These are phyloP conservation scores for Globisporangium solare DNA, from an alignment of 352 stramenopile species.

Conservation along the genomic window DNA sequence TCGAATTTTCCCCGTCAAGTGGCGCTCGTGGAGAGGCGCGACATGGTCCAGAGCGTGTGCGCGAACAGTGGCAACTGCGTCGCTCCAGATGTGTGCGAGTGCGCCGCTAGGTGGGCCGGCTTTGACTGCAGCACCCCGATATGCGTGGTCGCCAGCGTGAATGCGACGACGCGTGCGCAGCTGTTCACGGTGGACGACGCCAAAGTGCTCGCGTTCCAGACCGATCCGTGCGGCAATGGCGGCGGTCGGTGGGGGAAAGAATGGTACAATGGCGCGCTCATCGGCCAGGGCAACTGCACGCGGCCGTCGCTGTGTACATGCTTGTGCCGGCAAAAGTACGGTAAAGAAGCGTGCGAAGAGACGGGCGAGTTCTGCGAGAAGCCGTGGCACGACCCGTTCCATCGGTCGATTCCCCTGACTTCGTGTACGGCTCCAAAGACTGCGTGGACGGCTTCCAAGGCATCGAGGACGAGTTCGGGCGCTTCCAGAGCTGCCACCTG, in stretches of 20 bases:
- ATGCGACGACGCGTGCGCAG: constrained; percentile 62
- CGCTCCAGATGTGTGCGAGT: constrained; percentile 87
- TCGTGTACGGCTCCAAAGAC: constrained; percentile 89
- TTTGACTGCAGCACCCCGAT: constrained; percentile 93
- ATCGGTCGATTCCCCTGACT: constrained; percentile 71
- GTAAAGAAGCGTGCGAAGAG: constrained; percentile 51
- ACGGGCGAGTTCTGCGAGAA: constrained; percentile 80
- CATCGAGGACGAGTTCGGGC: constrained; percentile 81
- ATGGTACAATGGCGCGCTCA: constrained; percentile 52
- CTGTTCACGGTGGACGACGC: constrained; percentile 93
- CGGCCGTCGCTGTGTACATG: constrained; percentile 89
- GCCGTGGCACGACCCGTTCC: constrained; percentile 78
- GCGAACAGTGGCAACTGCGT: constrained; percentile 92
- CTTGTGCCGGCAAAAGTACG: constrained; percentile 84
- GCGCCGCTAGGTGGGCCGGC: constrained; percentile 90
- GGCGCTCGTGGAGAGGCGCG: constrained; percentile 81
- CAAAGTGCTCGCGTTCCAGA: constrained; percentile 91
- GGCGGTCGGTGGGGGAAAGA: constrained; percentile 76
- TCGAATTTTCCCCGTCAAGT: constrained; percentile 82
- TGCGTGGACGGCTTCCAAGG: constrained; percentile 94
- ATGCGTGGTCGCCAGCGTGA: constrained; percentile 65
- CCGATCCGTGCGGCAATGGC: constrained; percentile 89
- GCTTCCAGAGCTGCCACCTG: constrained; percentile 93
- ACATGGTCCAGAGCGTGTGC: constrained; percentile 90
- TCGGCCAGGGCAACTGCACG: constrained; percentile 92